Base-by-base conservation (phyloP, 768 basidiomycete species). In the Russula abietina region DNA sequence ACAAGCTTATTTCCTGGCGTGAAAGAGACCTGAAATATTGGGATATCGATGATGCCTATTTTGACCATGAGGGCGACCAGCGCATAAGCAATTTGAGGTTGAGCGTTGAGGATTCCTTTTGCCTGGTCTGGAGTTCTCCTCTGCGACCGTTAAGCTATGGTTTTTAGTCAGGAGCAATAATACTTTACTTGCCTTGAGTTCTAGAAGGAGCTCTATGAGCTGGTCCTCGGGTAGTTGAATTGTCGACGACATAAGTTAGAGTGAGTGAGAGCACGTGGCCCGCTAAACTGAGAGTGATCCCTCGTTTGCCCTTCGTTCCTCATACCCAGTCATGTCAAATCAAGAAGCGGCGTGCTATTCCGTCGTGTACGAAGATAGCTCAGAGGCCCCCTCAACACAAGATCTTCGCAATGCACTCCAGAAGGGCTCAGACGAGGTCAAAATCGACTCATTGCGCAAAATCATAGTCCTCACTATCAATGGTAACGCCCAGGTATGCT, bases 401-500 rank as follows among this genome's bases (percentile, higher is more conserved):
- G 94, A 98, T 68, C 82, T 97, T 53, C 82, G 91, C 65, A 80
- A 85, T 62, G 81, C 85, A 39, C 80, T 98, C 55, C 91, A 99
- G 77, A 98, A 97, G 77, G 95, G 96, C 60, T 87, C 91, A 24
- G 94, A 98, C 75, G 96, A 98, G 68, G 87, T 95, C 79, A 98
- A 97, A 79, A 79, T 96, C 69, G 94, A 98, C 79, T 91, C 93
- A 71, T 85, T 98, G 82, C 84, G 93, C 73, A 88, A 86, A 79
- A 95, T 98, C 76, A 88, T 98, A 66, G 81, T 93, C 60, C 85
- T 90, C 41, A 98, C 93, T 51, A 87, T 97, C 75, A 98, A 96
- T 79, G 96, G 95, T 39, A 93, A 92, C 75, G 81, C 88, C 66
- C 91, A 95, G 79, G 95, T 91, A 70, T 71, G 86, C 71, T 30